Base-by-base conservation (phyloP, 306 rosid genomes). In the Pyrus pyrifolia region DNA sequence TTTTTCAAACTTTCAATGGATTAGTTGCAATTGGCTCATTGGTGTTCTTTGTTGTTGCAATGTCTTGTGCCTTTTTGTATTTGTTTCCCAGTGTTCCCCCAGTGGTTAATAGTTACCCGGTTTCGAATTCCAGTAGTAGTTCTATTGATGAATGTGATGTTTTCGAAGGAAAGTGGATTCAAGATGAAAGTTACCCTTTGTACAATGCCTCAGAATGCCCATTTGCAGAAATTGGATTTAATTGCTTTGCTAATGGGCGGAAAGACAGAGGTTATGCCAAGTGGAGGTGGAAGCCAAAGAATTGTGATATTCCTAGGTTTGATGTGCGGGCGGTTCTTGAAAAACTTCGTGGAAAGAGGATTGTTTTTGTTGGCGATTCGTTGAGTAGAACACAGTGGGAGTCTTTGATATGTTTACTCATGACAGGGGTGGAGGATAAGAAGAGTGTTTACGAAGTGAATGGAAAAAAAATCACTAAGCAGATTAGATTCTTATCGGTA, bases 341-440 rank as follows among this genome's bases (percentile, higher is more conserved):
- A 71, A 75, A 69, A 52, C 92, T 90, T 84, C 82, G 92, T 4
- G 97, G 98, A 72, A 95, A 90, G 77, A 70, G 97, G 52, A 92
- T 90, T 25, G 96, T 90, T 73, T 88, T 95, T 67, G 96, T 95
- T 2, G 99, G 99, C 0, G 99, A 95, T 77, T 95, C 97, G 18
- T 76, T 95, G 88, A 87, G 97, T 76, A 85, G 99, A 83, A 90
- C 99, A 4, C 99, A 95, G 61, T 92, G 97, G 99, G 99, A 92
- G 83, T 95, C 99, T 62, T 84, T 89, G 83, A 84, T 92, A 65
- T 90, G 97, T 73, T 70, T 95, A 88, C 86, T 95, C 17, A 86
- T 89, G 97, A 85, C 88, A 8, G 99, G 96, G 35, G 90, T 95
- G 78, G 91, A 95, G 69, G 74, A 92, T 72, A 91, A 85, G 87